Evolutionary conservation across 2,329 filamentous ascomycete species (phyloP).

Genomic region (Cryoendolithus antarcticus): DNA sequence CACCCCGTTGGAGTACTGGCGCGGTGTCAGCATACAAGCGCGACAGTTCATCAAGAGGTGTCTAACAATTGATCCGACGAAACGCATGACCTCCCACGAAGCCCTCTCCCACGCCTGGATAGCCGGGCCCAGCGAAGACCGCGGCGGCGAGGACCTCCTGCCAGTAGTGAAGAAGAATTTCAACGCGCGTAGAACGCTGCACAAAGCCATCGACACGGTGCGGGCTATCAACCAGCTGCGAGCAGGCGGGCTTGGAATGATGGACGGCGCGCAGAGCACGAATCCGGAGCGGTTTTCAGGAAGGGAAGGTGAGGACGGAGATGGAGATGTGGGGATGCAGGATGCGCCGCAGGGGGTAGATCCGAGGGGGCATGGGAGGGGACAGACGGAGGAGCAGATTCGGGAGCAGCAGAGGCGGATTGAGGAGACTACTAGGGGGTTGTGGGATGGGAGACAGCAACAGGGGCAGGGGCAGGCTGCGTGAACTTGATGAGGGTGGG

Average conservation of each 20-base stretch:
- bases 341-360: constrained; percentile 1
- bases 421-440: constrained; percentile 43
- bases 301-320: too few species aligned
- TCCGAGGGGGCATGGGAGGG: constrained; percentile 28
- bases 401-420: constrained; percentile 47
- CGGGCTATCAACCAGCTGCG: constrained; percentile 56
- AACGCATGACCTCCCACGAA: constrained; percentile 83
- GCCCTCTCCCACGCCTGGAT: constrained; percentile 55
- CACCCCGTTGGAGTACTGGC: constrained; percentile 91
- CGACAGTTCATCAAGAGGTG: constrained; percentile 89
- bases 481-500: not conserved
- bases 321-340: constrained; percentile 5
- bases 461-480: constrained; percentile 5
- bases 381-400: constrained; percentile 52
- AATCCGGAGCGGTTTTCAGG: constrained; percentile 31
- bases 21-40: constrained; percentile 69
- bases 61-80: constrained; percentile 75
- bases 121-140: constrained; percentile 40
- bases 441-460: constrained; percentile 32
- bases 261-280: constrained; percentile 47
- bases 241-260: constrained; percentile 43
- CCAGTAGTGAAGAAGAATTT: constrained; percentile 60
- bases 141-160: constrained; percentile 42
- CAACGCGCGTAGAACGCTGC: constrained; percentile 51
- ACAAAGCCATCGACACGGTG: constrained; percentile 57